phyloP scores from a whole-genome alignment of 2,329 filamentous ascomycete species.

The Zalaria sp. region DNA sequence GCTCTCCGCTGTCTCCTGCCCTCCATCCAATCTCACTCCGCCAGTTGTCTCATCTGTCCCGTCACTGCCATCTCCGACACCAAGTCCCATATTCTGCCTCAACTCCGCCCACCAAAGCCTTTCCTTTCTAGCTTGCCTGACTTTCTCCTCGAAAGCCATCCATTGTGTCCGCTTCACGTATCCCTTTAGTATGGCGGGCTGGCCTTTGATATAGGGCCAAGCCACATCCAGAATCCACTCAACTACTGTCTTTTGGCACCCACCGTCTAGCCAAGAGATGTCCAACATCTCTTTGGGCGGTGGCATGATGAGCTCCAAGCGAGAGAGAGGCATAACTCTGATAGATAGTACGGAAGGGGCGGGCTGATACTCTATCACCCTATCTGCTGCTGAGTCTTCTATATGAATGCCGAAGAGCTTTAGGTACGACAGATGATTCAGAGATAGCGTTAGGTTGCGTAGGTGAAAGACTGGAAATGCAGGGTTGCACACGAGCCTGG shows the following conservation, averaged over 20 bases:
- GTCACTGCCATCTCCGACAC: too few relatives aligned
- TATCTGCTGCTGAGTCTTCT: not conserved
- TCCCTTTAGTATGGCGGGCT: conserved; percentile 12
- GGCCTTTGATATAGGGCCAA: conserved; percentile 10
- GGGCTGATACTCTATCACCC: not conserved
- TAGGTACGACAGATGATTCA: conserved; percentile 10
- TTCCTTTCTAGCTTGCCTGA: too few relatives aligned
- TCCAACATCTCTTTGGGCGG: conserved; percentile 1
- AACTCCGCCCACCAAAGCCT: too few relatives aligned
- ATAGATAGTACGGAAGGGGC: conserved; percentile 2
- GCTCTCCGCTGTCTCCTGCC: too few relatives aligned
- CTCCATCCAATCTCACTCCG: too few relatives aligned
- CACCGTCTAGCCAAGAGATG: conserved; percentile 4
- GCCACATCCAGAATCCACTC: conserved; percentile 12
- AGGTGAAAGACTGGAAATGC: conserved; percentile 3
- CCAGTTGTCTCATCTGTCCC: too few relatives aligned
- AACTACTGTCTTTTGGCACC: conserved; percentile 11
- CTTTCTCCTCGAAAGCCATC: not conserved
- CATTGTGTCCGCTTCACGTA: conserved; percentile 10
- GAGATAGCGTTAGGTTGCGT: conserved; percentile 9
- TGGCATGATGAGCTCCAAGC: conserved; percentile 6
- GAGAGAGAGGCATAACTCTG: conserved; percentile 6
- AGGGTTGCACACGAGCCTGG: conserved; percentile 5
- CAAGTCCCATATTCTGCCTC: too few relatives aligned
- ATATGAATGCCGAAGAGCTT: conserved; percentile 10